Evolutionary conservation across 225 moss, liverwort and hornwort genomes (phyloP).

Genomic region (Pseudoscleropodium purum): DNA sequence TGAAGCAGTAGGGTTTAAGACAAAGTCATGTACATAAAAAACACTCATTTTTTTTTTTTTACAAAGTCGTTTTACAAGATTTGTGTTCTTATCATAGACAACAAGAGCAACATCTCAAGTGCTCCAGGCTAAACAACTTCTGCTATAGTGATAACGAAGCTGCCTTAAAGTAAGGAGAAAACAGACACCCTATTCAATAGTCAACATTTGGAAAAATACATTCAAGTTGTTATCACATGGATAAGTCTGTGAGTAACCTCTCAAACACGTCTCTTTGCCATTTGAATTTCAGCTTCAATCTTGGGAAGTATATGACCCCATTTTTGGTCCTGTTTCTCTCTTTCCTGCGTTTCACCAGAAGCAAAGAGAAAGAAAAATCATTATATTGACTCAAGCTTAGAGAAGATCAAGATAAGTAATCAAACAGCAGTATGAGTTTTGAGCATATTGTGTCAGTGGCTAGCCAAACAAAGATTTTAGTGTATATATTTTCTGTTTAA

Average conservation of each 20-base stretch:
- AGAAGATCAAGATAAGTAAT: not conserved
- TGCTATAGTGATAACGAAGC: not conserved
- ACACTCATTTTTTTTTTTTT: not conserved
- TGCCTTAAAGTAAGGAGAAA: not conserved
- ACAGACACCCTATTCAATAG: not conserved
- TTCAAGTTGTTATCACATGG: too few relatives aligned
- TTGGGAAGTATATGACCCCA: not conserved
- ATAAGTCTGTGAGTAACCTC: not conserved
- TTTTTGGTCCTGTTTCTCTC: not conserved
- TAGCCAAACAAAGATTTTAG: not conserved
- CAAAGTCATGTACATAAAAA: not conserved
- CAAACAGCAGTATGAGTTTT: too few relatives aligned
- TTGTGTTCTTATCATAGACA: too few relatives aligned
- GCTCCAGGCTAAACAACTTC: too few relatives aligned
- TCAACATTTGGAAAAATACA: not conserved
- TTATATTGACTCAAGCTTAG: too few relatives aligned
- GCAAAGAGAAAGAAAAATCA: not conserved
- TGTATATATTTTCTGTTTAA: not conserved
- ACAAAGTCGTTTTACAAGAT: not conserved
- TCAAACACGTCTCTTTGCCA: not conserved
- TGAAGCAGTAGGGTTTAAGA: not conserved
- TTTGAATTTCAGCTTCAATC: not conserved
- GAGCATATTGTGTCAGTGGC: not conserved
- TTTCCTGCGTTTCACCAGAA: slow-evolving; percentile 6
- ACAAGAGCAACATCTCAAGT: too few relatives aligned